These are phyloP conservation scores for Sclerotinia sclerotiorum DNA, from an alignment of 2,329 filamentous ascomycete species.

Conservation along the genomic window DNA sequence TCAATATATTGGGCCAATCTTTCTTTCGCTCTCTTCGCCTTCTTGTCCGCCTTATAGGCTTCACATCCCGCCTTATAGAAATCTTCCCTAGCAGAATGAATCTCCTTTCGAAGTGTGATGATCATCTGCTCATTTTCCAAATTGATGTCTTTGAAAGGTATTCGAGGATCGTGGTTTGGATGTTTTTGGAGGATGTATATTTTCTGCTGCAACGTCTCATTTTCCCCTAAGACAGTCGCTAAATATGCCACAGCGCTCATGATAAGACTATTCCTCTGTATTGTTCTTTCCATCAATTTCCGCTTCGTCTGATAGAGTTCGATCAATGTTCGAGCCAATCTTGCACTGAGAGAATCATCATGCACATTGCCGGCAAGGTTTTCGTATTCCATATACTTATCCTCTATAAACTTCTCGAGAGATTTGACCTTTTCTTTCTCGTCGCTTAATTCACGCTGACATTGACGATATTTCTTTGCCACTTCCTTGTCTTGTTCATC, in stretches of 20 bases:
- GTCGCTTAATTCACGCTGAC: slow-evolving; percentile 3
- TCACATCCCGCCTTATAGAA: neutral
- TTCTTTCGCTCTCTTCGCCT: neutral
- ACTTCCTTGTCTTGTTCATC: neutral
- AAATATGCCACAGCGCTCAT: neutral
- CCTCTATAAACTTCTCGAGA: slow-evolving; percentile 9
- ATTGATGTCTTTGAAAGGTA: neutral
- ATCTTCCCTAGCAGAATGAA: neutral
- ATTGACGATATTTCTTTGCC: neutral
- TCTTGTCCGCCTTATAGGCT: neutral
- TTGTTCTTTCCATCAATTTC: slow-evolving; percentile 8
- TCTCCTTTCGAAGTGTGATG: neutral
- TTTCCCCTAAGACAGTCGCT: neutral
- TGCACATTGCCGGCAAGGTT: neutral
- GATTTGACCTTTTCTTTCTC: slow-evolving; percentile 14
- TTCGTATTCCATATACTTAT: slow-evolving; percentile 5
- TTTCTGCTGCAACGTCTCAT: neutral
- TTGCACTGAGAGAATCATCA: neutral
- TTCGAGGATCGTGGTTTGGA: neutral
- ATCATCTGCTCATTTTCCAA: neutral
- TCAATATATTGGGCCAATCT: neutral
- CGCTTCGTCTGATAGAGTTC: slow-evolving; percentile 3
- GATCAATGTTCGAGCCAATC: slow-evolving; percentile 5
- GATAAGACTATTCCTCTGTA: slow-evolving; percentile 14
- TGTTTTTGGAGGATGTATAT: neutral